These are phyloP conservation scores for Didymella sp. DNA, from an alignment of 2,329 filamentous ascomycete genomes.

Conservation along the genomic window DNA sequence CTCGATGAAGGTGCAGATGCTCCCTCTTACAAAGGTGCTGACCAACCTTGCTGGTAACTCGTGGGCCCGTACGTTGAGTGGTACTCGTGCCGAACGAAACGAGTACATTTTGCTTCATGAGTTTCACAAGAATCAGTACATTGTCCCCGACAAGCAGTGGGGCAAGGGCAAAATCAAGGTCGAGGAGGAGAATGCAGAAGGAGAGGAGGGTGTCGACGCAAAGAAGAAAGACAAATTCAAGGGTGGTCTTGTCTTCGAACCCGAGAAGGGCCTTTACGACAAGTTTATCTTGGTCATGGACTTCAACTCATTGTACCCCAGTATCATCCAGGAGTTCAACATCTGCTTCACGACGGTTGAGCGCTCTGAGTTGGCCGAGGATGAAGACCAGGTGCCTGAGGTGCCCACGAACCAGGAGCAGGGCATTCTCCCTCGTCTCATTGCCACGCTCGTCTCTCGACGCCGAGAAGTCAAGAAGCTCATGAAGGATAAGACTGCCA, in stretches of 20 bases:
- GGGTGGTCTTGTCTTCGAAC: slow-evolving; percentile 97
- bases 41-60: slow-evolving; percentile 98
- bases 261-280: slow-evolving; percentile 96
- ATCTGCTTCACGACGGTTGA: slow-evolving; percentile 99
- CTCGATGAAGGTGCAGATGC: slow-evolving; percentile 85
- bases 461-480: slow-evolving; percentile 92
- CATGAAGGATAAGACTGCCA: slow-evolving; percentile 94
- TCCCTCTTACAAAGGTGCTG: slow-evolving; percentile 91
- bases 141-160: slow-evolving; percentile 92
- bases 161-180: slow-evolving; percentile 76
- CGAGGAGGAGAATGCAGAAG: slow-evolving; percentile 76
- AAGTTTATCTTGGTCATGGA: slow-evolving; percentile 99
- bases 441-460: slow-evolving; percentile 87
- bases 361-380: slow-evolving; percentile 71
- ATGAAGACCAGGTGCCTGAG: slow-evolving; percentile 88
- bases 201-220: slow-evolving; percentile 69
- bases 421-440: slow-evolving; percentile 88
- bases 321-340: slow-evolving; percentile 99
- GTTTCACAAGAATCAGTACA: slow-evolving; percentile 96
- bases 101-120: slow-evolving; percentile 99
- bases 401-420: slow-evolving; percentile 79
- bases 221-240: slow-evolving; percentile 99
- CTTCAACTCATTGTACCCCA: slow-evolving; percentile 98
- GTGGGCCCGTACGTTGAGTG: slow-evolving; percentile 94
- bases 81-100: slow-evolving; percentile 95